Evolutionary conservation across 1,284 basidiomycete species (phyloP), one percentile per base, ranked within the genome.

Genomic region (Pascua sp.): DNA sequence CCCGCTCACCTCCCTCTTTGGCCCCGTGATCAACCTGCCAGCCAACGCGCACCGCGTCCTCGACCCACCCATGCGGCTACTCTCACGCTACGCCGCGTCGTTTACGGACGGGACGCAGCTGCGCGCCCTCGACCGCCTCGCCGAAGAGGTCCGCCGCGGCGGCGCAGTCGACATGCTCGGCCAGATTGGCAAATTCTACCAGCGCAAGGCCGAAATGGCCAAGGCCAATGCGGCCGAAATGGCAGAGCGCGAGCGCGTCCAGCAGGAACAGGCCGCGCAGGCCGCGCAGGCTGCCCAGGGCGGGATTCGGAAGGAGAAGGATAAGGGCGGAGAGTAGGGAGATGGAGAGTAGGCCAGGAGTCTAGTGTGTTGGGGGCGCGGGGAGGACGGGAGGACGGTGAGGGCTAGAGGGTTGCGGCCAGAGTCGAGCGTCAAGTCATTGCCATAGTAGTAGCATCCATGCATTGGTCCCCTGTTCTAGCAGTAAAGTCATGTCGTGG

Each of bases 41-140:
- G 42, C 40, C 11, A 59, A 64, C 43, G 16, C 53, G 4, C 42
- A 54, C 8, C 65, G 60, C 13, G 49, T 73, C 4, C 46, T 69
- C 38, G 57, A 65, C 7, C 72, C 73, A 5, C 61, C 67, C 0
- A n/a, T 52, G 13, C 58, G 60, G 37, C 51, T 76, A 4, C n/a
- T 72, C n/a, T 37, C 49, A 11, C 47, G 55, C 4, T 70, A 73
- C 55, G n/a, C 17, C 16, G 49, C 47, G 7, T 64, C 68, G 11
- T 72, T 69, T 47, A 51, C 57, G 16, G 67, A 73, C 53, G 72
- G 73, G 12, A 49, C 63, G 8, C 73, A 76, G 56, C 49, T 40
- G 41, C 52, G 52, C 7, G 52, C 46, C 11, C 32, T 56, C 10
- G 12, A 18, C 11, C 49, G 55, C 42, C 44, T 56, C 42, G 44